Conservation (phyloP, 2,329 filamentous ascomycete genomes). For the Leptographium lundbergii region DNA sequence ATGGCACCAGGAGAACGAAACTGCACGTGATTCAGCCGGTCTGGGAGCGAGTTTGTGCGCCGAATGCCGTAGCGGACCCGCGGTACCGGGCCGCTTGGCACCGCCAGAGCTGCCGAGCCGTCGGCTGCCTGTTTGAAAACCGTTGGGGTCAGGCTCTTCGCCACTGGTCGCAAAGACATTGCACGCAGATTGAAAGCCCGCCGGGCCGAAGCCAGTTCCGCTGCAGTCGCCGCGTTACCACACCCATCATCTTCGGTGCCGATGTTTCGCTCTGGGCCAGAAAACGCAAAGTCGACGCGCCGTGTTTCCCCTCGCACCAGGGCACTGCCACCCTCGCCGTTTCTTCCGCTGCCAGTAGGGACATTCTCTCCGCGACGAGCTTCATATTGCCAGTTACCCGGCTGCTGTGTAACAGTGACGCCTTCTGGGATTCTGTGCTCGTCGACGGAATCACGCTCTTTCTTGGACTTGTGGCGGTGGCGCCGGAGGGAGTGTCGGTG, state of each 20-base stretch:
- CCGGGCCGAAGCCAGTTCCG: constrained; percentile 19
- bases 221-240: constrained; percentile 11
- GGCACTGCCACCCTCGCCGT: not conserved
- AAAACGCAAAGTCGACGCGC: constrained; percentile 30
- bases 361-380: too few relatives aligned
- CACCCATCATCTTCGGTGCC: not conserved
- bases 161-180: constrained; percentile 48
- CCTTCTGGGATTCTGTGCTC: constrained; percentile 22
- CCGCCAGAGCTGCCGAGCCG: constrained; percentile 13
- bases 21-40: constrained; percentile 42
- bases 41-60: constrained; percentile 62
- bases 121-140: constrained; percentile 47
- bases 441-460: constrained; percentile 16
- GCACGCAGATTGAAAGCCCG: constrained; percentile 45
- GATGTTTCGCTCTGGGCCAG: constrained; percentile 13
- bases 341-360: not conserved
- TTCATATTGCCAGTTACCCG: not conserved
- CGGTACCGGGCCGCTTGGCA: constrained; percentile 34
- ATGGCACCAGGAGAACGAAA: constrained; percentile 36
- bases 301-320: constrained; percentile 16
- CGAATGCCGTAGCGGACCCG: constrained; percentile 53
- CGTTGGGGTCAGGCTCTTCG: constrained; percentile 56
- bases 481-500: constrained; percentile 23
- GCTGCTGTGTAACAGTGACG: not conserved
- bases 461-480: constrained; percentile 20